Base-by-base conservation (phyloP, 441 rosid species). In the Metrosideros polymorpha region DNA sequence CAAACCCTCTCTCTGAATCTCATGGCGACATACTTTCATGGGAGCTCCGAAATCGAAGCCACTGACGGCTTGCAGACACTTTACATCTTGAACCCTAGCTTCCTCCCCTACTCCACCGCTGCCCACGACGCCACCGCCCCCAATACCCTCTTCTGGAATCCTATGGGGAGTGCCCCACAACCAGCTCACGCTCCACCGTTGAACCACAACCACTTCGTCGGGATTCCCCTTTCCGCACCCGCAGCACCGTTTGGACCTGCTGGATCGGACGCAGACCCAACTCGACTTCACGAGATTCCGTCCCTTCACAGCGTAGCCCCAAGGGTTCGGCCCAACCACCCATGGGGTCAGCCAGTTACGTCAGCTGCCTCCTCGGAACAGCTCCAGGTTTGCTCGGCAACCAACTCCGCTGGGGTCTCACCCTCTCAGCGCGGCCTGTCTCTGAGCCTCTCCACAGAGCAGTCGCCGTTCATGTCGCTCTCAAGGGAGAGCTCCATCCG, bases 21-120 rank as follows among this genome's bases (percentile, higher is more conserved):
- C 79, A 93, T 93, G 95, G 95, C 92, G 84, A 88, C 92, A 87
- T 92, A 89, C 91, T 93, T 91, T 89, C 92, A 92, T 85, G 90
- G 90, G 59, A 86, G 91, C 82, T 88, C 95, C 56, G 95, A 93
- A 84, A 89, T 92, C 87, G 93, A 93, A 89, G 88, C 89, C 53
- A 89, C 88, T 18, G 92, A 90, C 66, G 93, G 91, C 88, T 84
- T 92, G 75, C 95, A 92, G 85, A 91, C 93, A 32, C 93, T 93
- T n/a, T 90, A 87, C 84, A 92, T 93, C 77, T 87, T 91, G 92
- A 93, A 93, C 87, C 93, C 95, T 61, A 89, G 71, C 90, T 92
- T 86, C 87, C 86, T 91, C 9, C 92, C 93, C 30, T 92, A 89
- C 88, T 85, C 93, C 54, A 90, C 89, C 82, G 86, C 90, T 6